A percentile compares a stretch with the other conserved stretches of the same genome.
phyloP scores from a whole-genome alignment of 345 rosid genomes.

The Dimocarpus longan region DNA sequence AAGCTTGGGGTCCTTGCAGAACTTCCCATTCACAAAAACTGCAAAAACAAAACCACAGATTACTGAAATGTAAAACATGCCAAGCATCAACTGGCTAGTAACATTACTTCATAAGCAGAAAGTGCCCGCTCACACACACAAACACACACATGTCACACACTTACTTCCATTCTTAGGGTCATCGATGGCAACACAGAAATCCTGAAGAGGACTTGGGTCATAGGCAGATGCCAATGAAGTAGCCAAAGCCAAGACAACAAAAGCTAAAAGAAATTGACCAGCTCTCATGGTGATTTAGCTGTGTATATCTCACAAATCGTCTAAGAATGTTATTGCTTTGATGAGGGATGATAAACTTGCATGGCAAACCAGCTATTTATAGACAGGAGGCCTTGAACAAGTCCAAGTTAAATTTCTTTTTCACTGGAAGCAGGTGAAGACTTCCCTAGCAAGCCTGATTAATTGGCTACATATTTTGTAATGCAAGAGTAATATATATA shows the following conservation, averaged over 20 bases:
- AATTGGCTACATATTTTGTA: no score
- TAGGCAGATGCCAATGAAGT: slow-evolving; percentile 16
- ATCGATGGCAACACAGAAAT: slow-evolving; percentile 30
- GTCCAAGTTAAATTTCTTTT: neutral
- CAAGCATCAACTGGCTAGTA: neutral
- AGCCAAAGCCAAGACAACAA: slow-evolving; percentile 22
- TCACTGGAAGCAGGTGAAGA: no score
- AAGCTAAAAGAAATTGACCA: neutral
- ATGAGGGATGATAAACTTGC: neutral
- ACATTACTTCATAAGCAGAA: neutral
- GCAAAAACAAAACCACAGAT: neutral
- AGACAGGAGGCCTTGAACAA: neutral
- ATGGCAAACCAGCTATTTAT: neutral
- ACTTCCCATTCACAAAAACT: slow-evolving; percentile 30
- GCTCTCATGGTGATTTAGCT: slow-evolving; percentile 15
- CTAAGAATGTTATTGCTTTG: neutral
- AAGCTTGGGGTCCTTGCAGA: slow-evolving; percentile 21
- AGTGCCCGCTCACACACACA: neutral
- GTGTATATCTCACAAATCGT: neutral
- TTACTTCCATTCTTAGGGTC: slow-evolving; percentile 16
- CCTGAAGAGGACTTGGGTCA: slow-evolving; percentile 37
- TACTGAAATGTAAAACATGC: neutral
- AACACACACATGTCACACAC: neutral
- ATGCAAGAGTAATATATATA: no score
- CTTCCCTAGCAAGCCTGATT: no score